These are phyloP conservation scores for Forsythia viridissima DNA, from an alignment of 257 asterid species.

Conservation along the genomic window DNA sequence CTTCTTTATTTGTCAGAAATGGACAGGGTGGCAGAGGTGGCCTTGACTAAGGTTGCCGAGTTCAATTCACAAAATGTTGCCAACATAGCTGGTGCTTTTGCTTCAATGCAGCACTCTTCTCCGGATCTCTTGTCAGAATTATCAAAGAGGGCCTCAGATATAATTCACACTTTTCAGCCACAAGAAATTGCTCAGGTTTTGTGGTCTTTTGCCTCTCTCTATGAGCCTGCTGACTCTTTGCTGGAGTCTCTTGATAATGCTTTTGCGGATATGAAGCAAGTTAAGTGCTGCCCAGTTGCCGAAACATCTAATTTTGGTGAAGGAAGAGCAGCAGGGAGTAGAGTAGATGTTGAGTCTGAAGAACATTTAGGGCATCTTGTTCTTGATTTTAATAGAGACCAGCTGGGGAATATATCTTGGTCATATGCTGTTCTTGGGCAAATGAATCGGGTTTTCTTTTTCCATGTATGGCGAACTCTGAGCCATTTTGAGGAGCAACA, in stretches of 20 bases:
- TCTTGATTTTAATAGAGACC: slow-evolving; percentile 61
- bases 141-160: slow-evolving; percentile 59
- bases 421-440: slow-evolving; percentile 88
- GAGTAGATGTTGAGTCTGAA: slow-evolving; percentile 6
- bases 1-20: slow-evolving; percentile 91
- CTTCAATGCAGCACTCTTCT: slow-evolving; percentile 95
- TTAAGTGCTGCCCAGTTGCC: slow-evolving; percentile 33
- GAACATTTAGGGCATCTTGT: slow-evolving; percentile 23
- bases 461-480: slow-evolving; percentile 61
- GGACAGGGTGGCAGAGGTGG: slow-evolving; percentile 96
- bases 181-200: slow-evolving; percentile 89
- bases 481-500: slow-evolving; percentile 58
- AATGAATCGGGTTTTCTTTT: slow-evolving; percentile 57
- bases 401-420: slow-evolving; percentile 83
- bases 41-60: slow-evolving; percentile 62
- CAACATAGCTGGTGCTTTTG: slow-evolving; percentile 90
- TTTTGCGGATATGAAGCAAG: slow-evolving; percentile 43
- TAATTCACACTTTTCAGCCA: slow-evolving; percentile 66
- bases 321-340: slow-evolving; percentile 27
- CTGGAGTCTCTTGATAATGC: slow-evolving; percentile 68
- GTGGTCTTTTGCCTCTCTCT: slow-evolving; percentile 97
- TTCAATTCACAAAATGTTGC: slow-evolving; percentile 92
- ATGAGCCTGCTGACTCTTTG: slow-evolving; percentile 62
- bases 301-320: slow-evolving; percentile 35
- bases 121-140: slow-evolving; percentile 68